phyloP scores from a whole-genome alignment of 1,139 yeast genomes.

The Diutina siamensis region DNA sequence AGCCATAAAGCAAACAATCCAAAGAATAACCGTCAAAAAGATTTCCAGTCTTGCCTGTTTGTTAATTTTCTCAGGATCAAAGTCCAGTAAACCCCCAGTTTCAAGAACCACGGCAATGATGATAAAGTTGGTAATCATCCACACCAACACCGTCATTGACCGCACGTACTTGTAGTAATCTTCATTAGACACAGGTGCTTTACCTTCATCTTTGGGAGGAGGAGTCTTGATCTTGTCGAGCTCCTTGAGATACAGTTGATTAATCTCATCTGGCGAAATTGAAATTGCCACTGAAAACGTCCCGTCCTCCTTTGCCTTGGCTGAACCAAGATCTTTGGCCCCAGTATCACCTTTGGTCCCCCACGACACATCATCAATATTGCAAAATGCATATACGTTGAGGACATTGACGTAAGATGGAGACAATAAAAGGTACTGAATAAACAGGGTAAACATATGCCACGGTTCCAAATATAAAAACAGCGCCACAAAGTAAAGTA shows the following conservation, averaged over 20 bases:
- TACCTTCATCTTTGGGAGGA: not conserved
- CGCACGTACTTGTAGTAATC: slow-evolving; percentile 73
- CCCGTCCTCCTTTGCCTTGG: slow-evolving; percentile 58
- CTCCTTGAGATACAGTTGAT: slow-evolving; percentile 49
- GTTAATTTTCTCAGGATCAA: slow-evolving; percentile 11
- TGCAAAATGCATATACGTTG: slow-evolving; percentile 39
- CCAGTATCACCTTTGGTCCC: slow-evolving; percentile 38
- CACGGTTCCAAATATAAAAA: slow-evolving; percentile 39
- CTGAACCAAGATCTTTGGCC: slow-evolving; percentile 36
- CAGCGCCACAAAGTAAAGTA: slow-evolving; percentile 34
- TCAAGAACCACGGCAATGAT: slow-evolving; percentile 62
- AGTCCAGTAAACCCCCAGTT: slow-evolving; percentile 49
- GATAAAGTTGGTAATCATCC: slow-evolving; percentile 70
- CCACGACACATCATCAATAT: slow-evolving; percentile 40
- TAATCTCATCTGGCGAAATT: slow-evolving; percentile 48
- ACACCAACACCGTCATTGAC: slow-evolving; percentile 66
- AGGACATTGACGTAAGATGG: slow-evolving; percentile 38
- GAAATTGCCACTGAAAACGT: slow-evolving; percentile 60
- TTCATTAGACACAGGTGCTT: slow-evolving; percentile 23
- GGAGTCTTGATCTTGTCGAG: slow-evolving; percentile 48
- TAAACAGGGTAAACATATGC: slow-evolving; percentile 41
- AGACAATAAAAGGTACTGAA: slow-evolving; percentile 33
- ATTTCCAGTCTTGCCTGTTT: slow-evolving; percentile 21
- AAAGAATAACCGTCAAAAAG: slow-evolving; percentile 61
- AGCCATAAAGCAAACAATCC: slow-evolving; percentile 78